A percentile compares a stretch with the other conserved stretches of the same genome.
Evolutionary conservation across 345 rosid genomes (phyloP).

Genomic region (Erodium maritimum): DNA sequence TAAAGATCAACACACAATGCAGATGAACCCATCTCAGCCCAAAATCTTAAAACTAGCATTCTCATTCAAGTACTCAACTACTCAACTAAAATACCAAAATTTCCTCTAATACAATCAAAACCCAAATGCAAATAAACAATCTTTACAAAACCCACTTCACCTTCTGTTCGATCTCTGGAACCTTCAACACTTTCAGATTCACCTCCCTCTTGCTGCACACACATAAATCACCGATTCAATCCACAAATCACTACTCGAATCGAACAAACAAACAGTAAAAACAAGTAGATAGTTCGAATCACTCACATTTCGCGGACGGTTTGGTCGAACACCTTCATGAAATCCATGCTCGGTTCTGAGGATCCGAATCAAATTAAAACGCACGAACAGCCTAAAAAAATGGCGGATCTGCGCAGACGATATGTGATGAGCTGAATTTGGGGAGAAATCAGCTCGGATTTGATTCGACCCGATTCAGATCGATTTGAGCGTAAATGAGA

Average conservation of each 20-base stretch:
- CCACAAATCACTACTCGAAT: background rate
- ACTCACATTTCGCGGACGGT: slow-evolving; percentile 97
- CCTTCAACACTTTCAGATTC: slow-evolving; percentile 91
- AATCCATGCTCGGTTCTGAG: slow-evolving; percentile 65
- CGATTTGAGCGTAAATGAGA: too few relatives aligned
- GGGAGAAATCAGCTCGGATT: too few relatives aligned
- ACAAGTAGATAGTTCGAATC: slow-evolving; percentile 5
- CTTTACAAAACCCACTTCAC: too few relatives aligned
- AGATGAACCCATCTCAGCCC: too few relatives aligned
- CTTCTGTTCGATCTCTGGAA: slow-evolving; percentile 98
- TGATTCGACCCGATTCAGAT: too few relatives aligned
- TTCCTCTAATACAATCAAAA: background rate
- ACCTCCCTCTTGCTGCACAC: slow-evolving; percentile 79
- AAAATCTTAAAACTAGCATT: too few relatives aligned
- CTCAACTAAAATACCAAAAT: too few relatives aligned
- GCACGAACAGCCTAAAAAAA: slow-evolving; percentile 1
- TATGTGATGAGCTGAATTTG: too few relatives aligned
- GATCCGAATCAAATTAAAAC: background rate
- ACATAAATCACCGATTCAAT: background rate
- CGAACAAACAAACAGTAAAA: background rate
- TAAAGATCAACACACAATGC: too few relatives aligned
- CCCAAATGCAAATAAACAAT: background rate
- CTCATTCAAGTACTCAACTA: background rate
- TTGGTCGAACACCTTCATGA: slow-evolving; percentile 96
- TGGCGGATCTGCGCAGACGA: background rate